Evolutionary conservation across 1,284 basidiomycete genomes (phyloP).

Genomic region (Ganoderma lucidum): DNA sequence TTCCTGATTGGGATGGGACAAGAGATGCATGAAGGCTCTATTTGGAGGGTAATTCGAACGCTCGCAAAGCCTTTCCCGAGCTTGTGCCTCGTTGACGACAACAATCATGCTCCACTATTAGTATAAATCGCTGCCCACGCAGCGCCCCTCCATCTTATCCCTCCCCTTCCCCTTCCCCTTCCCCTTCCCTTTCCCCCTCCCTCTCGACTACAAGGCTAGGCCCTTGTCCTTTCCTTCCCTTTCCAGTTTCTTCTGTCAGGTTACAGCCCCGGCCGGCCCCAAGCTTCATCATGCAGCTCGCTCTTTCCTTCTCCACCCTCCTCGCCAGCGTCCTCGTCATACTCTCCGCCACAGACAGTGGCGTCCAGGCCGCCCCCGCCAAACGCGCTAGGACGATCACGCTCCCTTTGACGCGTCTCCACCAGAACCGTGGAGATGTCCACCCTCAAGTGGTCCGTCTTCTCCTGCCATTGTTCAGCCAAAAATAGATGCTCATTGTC

Average conservation of each 20-base stretch:
- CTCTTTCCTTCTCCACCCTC: slow-evolving; percentile 58
- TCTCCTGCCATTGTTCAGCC: slow-evolving; percentile 1
- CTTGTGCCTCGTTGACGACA: slow-evolving; percentile 29
- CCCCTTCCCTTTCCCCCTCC: neutral
- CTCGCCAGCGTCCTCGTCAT: slow-evolving; percentile 60
- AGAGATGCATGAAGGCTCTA: neutral
- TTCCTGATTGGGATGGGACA: slow-evolving; percentile 5
- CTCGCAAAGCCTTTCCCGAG: neutral
- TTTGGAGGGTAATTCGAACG: slow-evolving; percentile 16
- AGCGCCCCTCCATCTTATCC: neutral
- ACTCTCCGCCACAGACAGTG: slow-evolving; percentile 45
- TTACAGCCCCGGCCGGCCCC: slow-evolving; percentile 38
- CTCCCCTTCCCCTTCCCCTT: slow-evolving; percentile 30
- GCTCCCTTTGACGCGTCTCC: slow-evolving; percentile 62
- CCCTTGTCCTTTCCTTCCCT: slow-evolving; percentile 40
- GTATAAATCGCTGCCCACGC: slow-evolving; percentile 21
- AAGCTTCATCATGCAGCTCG: slow-evolving; percentile 57
- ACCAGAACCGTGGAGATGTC: slow-evolving; percentile 49
- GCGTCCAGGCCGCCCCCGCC: slow-evolving; percentile 52
- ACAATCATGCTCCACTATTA: slow-evolving; percentile 26
- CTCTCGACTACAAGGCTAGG: slow-evolving; percentile 38
- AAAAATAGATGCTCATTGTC: slow-evolving; percentile 8
- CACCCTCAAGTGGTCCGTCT: slow-evolving; percentile 73
- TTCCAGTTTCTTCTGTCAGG: slow-evolving; percentile 38
- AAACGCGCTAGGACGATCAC: slow-evolving; percentile 53